Conservation (phyloP, 192 early-diverging fungal genomes). For the Kappamyces sp. region DNA sequence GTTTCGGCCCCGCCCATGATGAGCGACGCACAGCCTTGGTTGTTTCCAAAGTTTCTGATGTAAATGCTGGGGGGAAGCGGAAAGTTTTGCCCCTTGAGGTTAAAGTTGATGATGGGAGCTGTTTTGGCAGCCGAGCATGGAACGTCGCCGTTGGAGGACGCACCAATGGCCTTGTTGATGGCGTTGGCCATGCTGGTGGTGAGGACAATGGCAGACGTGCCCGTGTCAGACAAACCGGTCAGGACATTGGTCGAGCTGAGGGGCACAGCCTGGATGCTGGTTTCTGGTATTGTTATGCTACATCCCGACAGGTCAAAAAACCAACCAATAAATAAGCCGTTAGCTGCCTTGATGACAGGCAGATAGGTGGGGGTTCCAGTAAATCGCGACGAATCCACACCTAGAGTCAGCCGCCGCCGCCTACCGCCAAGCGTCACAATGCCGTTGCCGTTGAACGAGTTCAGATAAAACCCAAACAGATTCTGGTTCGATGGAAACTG, state of each 20-base stretch:
- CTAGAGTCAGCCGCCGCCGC: too few relatives aligned
- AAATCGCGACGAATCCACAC: slow-evolving; percentile 37
- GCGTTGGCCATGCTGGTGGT: slow-evolving; percentile 12
- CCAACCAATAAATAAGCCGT: too few relatives aligned
- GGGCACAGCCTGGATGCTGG: too few relatives aligned
- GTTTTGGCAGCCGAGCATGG: slow-evolving; percentile 14
- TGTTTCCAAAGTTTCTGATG: too few relatives aligned
- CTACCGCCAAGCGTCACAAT: slow-evolving; percentile 47
- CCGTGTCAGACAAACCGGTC: slow-evolving; percentile 3
- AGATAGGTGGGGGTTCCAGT: slow-evolving; percentile 36
- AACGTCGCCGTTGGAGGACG: slow-evolving; percentile 15
- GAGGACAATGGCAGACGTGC: slow-evolving; percentile 13
- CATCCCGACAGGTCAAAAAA: too few relatives aligned
- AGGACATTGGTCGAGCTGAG: neutral
- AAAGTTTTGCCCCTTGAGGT: neutral
- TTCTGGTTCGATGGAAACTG: slow-evolving; percentile 12
- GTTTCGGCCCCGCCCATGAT: too few relatives aligned
- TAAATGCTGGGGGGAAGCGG: neutral
- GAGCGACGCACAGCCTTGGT: too few relatives aligned
- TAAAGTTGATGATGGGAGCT: slow-evolving; percentile 16
- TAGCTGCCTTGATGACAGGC: too few relatives aligned
- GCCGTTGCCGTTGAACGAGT: slow-evolving; percentile 29
- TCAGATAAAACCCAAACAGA: slow-evolving; percentile 43
- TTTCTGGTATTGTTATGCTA: too few relatives aligned
- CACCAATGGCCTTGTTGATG: slow-evolving; percentile 15